A percentile compares a stretch with the other conserved stretches of the same genome.
phyloP scores from a whole-genome alignment of 345 rosid genomes.

The Melastoma malabathricum region DNA sequence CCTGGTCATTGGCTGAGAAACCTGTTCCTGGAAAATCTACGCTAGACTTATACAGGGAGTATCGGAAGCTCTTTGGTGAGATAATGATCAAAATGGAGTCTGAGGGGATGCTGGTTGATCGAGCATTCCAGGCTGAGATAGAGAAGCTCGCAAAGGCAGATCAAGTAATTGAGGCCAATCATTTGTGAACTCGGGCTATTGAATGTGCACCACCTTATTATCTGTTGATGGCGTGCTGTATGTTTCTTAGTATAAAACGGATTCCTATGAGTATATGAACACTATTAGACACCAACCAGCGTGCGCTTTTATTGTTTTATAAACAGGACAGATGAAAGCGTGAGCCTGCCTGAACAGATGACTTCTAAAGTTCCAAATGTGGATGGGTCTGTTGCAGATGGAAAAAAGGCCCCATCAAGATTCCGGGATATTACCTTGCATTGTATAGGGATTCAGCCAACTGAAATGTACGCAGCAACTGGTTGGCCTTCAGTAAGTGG shows the following conservation, averaged over 20 bases:
- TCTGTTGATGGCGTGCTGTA: background rate
- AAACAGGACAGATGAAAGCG: slow-evolving; percentile 29
- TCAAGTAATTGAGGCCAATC: slow-evolving; percentile 50
- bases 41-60: slow-evolving; percentile 68
- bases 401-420: slow-evolving; percentile 66
- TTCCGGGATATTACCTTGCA: slow-evolving; percentile 46
- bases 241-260: background rate
- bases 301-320: slow-evolving; percentile 5
- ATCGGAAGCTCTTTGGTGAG: slow-evolving; percentile 78
- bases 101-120: slow-evolving; percentile 88
- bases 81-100: slow-evolving; percentile 81
- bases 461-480: slow-evolving; percentile 51
- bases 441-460: slow-evolving; percentile 31
- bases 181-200: slow-evolving; percentile 81
- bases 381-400: slow-evolving; percentile 67
- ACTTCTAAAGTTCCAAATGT: slow-evolving; percentile 56
- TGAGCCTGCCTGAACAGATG: slow-evolving; percentile 35
- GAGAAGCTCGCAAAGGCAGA: slow-evolving; percentile 86
- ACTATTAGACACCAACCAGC: too few relatives aligned
- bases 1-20: slow-evolving; percentile 55
- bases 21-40: slow-evolving; percentile 28
- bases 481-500: slow-evolving; percentile 92
- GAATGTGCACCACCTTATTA: background rate
- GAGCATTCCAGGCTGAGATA: slow-evolving; percentile 56
- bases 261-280: slow-evolving; percentile 4